Evolutionary conservation across 1,284 basidiomycete species (phyloP), one percentile per base, ranked within the genome.

Genomic region (Afroboletus lepidellus): DNA sequence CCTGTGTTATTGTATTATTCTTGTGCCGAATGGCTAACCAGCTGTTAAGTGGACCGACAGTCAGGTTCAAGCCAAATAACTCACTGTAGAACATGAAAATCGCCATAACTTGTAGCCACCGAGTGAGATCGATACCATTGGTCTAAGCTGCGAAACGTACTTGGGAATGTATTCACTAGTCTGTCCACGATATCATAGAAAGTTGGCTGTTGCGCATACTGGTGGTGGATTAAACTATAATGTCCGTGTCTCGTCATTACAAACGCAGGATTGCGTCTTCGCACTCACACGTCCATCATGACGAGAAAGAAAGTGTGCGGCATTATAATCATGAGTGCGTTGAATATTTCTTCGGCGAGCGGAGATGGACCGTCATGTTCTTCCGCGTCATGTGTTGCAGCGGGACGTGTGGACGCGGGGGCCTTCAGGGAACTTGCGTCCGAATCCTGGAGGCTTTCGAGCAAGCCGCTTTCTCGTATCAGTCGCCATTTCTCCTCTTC

Each of bases 401-500:
- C 32, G 6, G 50, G 21, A 12, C 20, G 30, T 29, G 50, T 42
- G n/a, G 39, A 38, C 23, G 41, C 24, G 16, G 46, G 32, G 43
- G 50, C 25, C 1, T 41, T 38, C 33, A 20, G 30, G 5, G 39
- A 23, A 20, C 9, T 39, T 43, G 50, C 41, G 51, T 51, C 51
- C 6, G 57, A 25, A 45, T 55, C 55, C 3, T 55, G 45, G 54
- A 77, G 60, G 54, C 76, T 74, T 54, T 78, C 74, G 24, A 92
- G 73, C 41, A 90, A 72, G 25, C 86, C 87, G 21, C 81, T 78
- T 57, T 89, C 73, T 23, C 81, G 76, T 60, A 92, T 80, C 41
- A 92, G 70, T 12, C 87, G 80, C 85, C 83, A 84, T 75, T 91
- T 81, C 63, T 92, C 89, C 2, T 84, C 80, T 63, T 87, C 82